Percentiles rank a stretch among this genome's conserved stretches.
Conservation (phyloP, 2,329 filamentous ascomycete species). For the Xylariales sp. region DNA sequence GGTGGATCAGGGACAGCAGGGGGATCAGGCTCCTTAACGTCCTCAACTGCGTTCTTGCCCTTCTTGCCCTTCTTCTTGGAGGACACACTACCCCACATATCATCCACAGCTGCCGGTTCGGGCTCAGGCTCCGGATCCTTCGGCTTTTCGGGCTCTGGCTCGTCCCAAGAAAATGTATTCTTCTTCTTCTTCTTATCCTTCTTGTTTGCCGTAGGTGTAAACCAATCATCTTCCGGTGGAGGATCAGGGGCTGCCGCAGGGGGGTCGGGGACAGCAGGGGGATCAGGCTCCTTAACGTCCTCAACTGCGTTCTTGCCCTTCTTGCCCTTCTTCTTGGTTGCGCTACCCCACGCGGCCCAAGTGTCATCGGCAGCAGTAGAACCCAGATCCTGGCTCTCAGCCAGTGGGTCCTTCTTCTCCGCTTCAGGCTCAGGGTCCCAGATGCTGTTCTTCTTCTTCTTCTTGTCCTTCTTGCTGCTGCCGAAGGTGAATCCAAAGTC, state of each 20-base stretch:
- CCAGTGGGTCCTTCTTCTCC: constrained; percentile 25
- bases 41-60: constrained; percentile 17
- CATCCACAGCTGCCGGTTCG: constrained; percentile 10
- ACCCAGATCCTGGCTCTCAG: constrained; percentile 19
- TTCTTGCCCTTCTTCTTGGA: constrained; percentile 19
- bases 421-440: constrained; percentile 32
- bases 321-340: constrained; percentile 18
- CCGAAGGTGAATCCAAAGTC: constrained; percentile 20
- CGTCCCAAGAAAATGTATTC: constrained; percentile 22
- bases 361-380: constrained; percentile 21
- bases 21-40: constrained; percentile 18
- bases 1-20: constrained; percentile 10
- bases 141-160: constrained; percentile 17
- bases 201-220: constrained; percentile 21
- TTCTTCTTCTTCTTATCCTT: constrained; percentile 37
- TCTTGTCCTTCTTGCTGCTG: constrained; percentile 24
- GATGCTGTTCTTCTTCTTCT: constrained; percentile 36
- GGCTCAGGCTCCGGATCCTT: constrained; percentile 12
- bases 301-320: constrained; percentile 18
- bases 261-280: constrained; percentile 13
- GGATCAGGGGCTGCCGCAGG: constrained; percentile 20
- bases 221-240: constrained; percentile 16
- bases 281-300: constrained; percentile 18
- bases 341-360: constrained; percentile 10
- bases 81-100: constrained; percentile 11